Conservation (phyloP, 768 basidiomycete genomes). For the Podaxis carcinomalis region DNA sequence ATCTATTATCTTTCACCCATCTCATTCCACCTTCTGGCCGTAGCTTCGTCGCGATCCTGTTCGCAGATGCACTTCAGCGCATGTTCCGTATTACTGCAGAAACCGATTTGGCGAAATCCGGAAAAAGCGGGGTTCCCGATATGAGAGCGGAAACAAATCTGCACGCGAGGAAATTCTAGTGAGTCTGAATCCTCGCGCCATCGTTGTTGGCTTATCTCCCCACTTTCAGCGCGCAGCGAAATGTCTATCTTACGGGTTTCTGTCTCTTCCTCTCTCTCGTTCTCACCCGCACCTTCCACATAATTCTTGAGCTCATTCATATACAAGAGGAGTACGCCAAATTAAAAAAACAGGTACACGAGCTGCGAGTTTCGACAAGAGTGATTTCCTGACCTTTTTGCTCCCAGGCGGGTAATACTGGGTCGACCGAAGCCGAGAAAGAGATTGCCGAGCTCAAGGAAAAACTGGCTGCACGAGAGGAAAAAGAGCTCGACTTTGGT, state of each 20-base stretch:
- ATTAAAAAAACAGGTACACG: slow-evolving; percentile 58
- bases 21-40: not conserved
- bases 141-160: slow-evolving; percentile 82
- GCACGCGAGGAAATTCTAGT: slow-evolving; percentile 94
- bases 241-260: slow-evolving; percentile 90
- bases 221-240: slow-evolving; percentile 70
- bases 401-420: slow-evolving; percentile 16
- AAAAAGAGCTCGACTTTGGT: slow-evolving; percentile 67
- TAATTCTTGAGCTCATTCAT: slow-evolving; percentile 87
- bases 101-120: slow-evolving; percentile 59
- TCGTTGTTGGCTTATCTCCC: not conserved
- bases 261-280: slow-evolving; percentile 95
- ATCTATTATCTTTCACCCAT: not conserved
- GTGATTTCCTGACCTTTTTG: not conserved
- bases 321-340: slow-evolving; percentile 85
- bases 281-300: slow-evolving; percentile 88
- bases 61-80: slow-evolving; percentile 88
- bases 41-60: slow-evolving; percentile 83
- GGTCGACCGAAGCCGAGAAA: slow-evolving; percentile 40
- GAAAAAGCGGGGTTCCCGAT: slow-evolving; percentile 49
- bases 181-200: slow-evolving; percentile 20
- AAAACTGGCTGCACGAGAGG: slow-evolving; percentile 53
- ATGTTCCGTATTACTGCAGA: slow-evolving; percentile 83
- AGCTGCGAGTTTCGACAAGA: not conserved
- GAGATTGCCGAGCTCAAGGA: slow-evolving; percentile 68